These are phyloP conservation scores for Kwoniella newhampshirensis DNA, from an alignment of 768 basidiomycete genomes.

Conservation along the genomic window DNA sequence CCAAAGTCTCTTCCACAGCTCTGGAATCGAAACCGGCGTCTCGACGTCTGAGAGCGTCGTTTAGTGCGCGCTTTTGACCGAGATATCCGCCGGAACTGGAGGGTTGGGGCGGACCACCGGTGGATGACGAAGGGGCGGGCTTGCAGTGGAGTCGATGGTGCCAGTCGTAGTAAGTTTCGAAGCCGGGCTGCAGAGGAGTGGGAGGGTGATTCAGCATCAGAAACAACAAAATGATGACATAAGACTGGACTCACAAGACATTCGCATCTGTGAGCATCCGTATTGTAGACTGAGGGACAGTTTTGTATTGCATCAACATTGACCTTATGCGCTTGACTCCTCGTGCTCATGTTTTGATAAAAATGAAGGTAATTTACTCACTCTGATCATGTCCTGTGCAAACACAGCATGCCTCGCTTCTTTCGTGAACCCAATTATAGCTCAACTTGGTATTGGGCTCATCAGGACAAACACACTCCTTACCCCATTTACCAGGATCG, in stretches of 20 bases:
- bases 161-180: neutral
- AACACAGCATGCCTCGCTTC: neutral
- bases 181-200: neutral
- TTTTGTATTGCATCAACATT: neutral
- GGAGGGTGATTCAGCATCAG: neutral
- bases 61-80: neutral
- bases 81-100: neutral
- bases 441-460: neutral
- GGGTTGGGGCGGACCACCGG: neutral
- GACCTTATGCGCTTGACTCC: no score
- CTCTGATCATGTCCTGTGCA: slow-evolving; percentile 7
- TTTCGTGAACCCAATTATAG: neutral
- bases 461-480: slow-evolving; percentile 1
- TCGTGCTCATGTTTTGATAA: no score
- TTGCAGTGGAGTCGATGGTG: neutral
- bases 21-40: neutral
- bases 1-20: slow-evolving; percentile 1
- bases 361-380: no score
- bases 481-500: neutral
- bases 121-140: neutral
- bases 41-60: neutral
- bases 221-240: neutral
- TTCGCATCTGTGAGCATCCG: neutral
- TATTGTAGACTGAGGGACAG: neutral
- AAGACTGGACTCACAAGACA: slow-evolving; percentile 3